Conservation (phyloP, 139 green algal genomes). For the Penium margaritaceum region DNA sequence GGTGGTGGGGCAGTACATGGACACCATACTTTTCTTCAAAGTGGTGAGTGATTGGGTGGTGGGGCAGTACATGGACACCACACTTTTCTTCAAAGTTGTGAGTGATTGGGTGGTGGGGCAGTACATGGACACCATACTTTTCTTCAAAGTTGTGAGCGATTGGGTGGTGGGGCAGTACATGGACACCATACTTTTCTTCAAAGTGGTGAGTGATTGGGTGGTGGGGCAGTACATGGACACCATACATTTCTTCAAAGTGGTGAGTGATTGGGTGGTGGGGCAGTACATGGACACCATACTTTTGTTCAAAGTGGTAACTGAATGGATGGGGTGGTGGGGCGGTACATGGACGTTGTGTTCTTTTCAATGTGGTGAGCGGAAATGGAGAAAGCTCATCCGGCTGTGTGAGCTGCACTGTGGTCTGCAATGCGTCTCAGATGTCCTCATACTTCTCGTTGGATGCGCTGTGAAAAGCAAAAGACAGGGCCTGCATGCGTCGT, state of each 20-base stretch:
- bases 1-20: slow-evolving; percentile 61
- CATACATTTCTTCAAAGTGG: slow-evolving; percentile 58
- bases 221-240: slow-evolving; percentile 74
- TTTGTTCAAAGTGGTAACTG: slow-evolving; percentile 58
- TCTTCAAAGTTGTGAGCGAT: background rate
- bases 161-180: slow-evolving; percentile 73
- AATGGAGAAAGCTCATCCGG: too few relatives aligned
- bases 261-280: too few relatives aligned
- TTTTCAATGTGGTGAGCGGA: background rate
- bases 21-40: slow-evolving; percentile 57
- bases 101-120: background rate
- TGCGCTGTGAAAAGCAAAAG: too few relatives aligned
- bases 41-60: slow-evolving; percentile 40
- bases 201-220: slow-evolving; percentile 62
- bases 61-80: background rate
- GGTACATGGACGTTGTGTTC: background rate
- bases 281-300: slow-evolving; percentile 73
- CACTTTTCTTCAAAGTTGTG: too few relatives aligned
- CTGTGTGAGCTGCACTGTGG: background rate
- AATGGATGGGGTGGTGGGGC: background rate
- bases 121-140: background rate
- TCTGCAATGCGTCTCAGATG: background rate
- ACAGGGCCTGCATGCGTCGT: too few relatives aligned
- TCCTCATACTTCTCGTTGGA: too few relatives aligned
- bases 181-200: slow-evolving; percentile 63